These are phyloP conservation scores for Penicillium sp. DNA, from an alignment of 2,329 filamentous ascomycete species.

Conservation along the genomic window DNA sequence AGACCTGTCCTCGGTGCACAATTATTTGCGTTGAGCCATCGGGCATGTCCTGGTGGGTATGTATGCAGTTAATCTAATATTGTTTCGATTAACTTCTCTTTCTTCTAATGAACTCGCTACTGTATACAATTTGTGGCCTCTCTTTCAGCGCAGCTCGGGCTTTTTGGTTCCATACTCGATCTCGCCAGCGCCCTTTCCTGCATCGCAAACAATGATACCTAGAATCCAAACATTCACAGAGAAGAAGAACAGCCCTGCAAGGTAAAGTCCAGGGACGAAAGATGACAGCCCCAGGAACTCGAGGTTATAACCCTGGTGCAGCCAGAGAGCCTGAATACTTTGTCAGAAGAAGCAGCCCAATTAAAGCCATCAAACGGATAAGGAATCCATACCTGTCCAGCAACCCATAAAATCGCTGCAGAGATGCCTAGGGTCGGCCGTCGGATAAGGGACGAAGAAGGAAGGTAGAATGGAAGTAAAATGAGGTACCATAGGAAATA, in stretches of 20 bases:
- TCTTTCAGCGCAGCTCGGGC: constrained; percentile 33
- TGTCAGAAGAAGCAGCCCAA: not conserved
- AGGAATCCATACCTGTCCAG: constrained; percentile 57
- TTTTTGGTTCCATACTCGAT: constrained; percentile 18
- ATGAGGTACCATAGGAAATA: constrained; percentile 99
- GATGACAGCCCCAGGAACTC: constrained; percentile 80
- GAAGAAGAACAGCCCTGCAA: constrained; percentile 75
- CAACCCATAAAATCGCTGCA: constrained; percentile 71
- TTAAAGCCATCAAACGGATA: not conserved
- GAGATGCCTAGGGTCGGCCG: constrained; percentile 60
- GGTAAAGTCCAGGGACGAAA: constrained; percentile 82
- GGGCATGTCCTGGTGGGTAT: not conserved
- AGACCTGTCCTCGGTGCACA: not conserved
- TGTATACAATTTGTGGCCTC: not conserved
- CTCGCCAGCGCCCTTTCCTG: constrained; percentile 27
- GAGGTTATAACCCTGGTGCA: constrained; percentile 71
- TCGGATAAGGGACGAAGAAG: constrained; percentile 68
- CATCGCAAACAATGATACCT: constrained; percentile 73
- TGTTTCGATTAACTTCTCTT: not conserved
- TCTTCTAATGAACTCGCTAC: not conserved
- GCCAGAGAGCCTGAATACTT: constrained; percentile 58
- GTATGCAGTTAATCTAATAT: not conserved
- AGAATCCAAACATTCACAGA: constrained; percentile 83
- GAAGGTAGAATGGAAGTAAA: constrained; percentile 87
- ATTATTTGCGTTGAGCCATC: not conserved